Percentiles rank a stretch among this genome's conserved stretches.
Conservation (phyloP, 306 rosid genomes). For the Ochetophila trinervis region DNA sequence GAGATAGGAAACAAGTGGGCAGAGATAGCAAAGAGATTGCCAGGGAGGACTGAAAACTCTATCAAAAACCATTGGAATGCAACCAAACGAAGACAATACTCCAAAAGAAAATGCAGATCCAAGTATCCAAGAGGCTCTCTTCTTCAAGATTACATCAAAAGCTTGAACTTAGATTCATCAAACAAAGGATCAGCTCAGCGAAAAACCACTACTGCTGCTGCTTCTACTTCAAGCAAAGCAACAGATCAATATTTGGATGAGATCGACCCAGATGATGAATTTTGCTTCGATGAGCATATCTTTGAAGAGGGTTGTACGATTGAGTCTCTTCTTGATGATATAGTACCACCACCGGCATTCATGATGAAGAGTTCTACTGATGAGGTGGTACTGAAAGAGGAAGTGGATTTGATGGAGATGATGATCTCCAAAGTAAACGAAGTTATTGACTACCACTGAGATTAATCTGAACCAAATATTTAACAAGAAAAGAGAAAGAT, state of each 20-base stretch:
- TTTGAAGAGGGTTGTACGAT: conserved; percentile 58
- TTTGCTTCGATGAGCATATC: conserved; percentile 55
- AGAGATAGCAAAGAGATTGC: conserved; percentile 80
- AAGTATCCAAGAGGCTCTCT: conserved; percentile 68
- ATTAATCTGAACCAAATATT: neutral
- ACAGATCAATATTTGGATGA: conserved; percentile 32
- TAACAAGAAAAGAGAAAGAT: too few species aligned
- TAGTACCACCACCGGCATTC: too few species aligned
- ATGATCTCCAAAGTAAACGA: conserved; percentile 57
- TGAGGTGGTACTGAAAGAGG: conserved; percentile 52
- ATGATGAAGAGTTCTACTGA: conserved; percentile 26
- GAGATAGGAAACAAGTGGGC: conserved; percentile 98
- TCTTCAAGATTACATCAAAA: conserved; percentile 77
- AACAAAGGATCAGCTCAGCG: conserved; percentile 30
- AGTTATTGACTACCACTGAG: too few species aligned
- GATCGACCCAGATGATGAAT: conserved; percentile 39
- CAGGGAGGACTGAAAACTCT: conserved; percentile 93
- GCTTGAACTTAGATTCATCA: conserved; percentile 61
- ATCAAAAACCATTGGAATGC: conserved; percentile 99
- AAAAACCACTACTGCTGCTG: conserved; percentile 22
- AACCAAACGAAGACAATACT: conserved; percentile 84
- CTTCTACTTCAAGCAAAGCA: conserved; percentile 17
- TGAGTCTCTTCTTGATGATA: conserved; percentile 61
- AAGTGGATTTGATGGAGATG: conserved; percentile 85
- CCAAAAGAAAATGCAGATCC: conserved; percentile 79